Conservation (phyloP, 2,329 filamentous ascomycete species). For the Ceratocystis alfenasii region DNA sequence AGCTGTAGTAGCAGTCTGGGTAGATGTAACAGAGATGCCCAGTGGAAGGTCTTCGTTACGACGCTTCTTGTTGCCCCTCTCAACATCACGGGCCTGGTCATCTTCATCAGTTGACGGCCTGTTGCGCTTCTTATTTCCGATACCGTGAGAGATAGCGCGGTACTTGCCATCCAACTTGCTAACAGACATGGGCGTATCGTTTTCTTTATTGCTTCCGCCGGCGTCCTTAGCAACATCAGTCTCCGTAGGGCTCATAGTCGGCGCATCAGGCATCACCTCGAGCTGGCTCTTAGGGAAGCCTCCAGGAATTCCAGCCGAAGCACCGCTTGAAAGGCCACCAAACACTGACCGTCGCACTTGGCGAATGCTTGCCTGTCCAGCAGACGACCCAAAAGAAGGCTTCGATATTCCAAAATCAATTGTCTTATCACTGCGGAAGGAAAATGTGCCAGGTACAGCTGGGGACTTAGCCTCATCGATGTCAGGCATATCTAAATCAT, state of each 20-base stretch:
- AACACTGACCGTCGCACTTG: conserved; percentile 44
- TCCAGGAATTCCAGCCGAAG: conserved; percentile 37
- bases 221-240: conserved; percentile 32
- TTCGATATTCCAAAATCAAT: conserved; percentile 43
- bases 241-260: conserved; percentile 1
- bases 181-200: conserved; percentile 33
- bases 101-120: conserved; percentile 47
- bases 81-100: conserved; percentile 39
- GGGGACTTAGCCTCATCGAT: conserved; percentile 27
- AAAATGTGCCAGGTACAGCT: conserved; percentile 47
- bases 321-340: conserved; percentile 23
- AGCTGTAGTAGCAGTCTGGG: conserved; percentile 27
- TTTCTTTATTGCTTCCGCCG: conserved; percentile 36
- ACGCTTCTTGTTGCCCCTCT: conserved; percentile 51
- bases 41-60: conserved; percentile 40
- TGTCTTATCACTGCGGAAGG: conserved; percentile 54
- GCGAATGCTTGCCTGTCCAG: conserved; percentile 50
- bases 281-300: conserved; percentile 35
- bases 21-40: conserved; percentile 42
- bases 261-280: conserved; percentile 25
- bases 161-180: conserved; percentile 28
- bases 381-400: conserved; percentile 43
- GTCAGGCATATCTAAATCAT: conserved; percentile 20
- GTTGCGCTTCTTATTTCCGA: conserved; percentile 54
- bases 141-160: conserved; percentile 46